Conservation (phyloP, 2,329 filamentous ascomycete species). For the Trichoderma sp. region DNA sequence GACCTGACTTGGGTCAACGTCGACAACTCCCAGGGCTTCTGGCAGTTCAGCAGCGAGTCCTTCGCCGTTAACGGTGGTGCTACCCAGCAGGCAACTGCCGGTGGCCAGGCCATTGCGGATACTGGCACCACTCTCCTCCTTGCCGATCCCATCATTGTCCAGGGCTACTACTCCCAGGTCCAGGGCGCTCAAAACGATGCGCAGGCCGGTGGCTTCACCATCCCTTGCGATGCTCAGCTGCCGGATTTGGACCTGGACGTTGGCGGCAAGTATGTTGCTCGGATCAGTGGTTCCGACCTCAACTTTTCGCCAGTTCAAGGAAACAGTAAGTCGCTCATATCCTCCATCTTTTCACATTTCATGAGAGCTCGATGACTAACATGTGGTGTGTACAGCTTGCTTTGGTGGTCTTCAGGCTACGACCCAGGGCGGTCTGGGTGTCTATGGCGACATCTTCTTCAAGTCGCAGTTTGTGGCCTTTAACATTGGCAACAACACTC, state of each 20-base stretch:
- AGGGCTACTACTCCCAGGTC: conserved; percentile 49
- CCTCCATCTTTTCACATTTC: not conserved
- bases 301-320: conserved; percentile 50
- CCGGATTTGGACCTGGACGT: conserved; percentile 54
- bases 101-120: conserved; percentile 51
- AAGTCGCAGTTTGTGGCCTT: conserved; percentile 59
- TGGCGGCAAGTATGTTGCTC: conserved; percentile 57
- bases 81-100: conserved; percentile 34
- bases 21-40: conserved; percentile 62
- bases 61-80: conserved; percentile 51
- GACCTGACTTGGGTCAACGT: conserved; percentile 58
- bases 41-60: conserved; percentile 50
- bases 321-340: conserved; percentile 43
- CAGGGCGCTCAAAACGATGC: conserved; percentile 40
- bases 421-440: conserved; percentile 47
- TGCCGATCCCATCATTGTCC: conserved; percentile 50
- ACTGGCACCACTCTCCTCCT: conserved; percentile 63
- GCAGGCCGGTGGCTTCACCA: conserved; percentile 43
- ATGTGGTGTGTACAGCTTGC: conserved; percentile 46
- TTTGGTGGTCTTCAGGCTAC: conserved; percentile 66
- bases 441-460: conserved; percentile 62
- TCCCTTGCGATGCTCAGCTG: conserved; percentile 45
- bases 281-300: conserved; percentile 50
- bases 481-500: conserved; percentile 52
- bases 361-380: not conserved